Base-by-base conservation (phyloP, 2,329 filamentous ascomycete species). In the Alternaria triticina region DNA sequence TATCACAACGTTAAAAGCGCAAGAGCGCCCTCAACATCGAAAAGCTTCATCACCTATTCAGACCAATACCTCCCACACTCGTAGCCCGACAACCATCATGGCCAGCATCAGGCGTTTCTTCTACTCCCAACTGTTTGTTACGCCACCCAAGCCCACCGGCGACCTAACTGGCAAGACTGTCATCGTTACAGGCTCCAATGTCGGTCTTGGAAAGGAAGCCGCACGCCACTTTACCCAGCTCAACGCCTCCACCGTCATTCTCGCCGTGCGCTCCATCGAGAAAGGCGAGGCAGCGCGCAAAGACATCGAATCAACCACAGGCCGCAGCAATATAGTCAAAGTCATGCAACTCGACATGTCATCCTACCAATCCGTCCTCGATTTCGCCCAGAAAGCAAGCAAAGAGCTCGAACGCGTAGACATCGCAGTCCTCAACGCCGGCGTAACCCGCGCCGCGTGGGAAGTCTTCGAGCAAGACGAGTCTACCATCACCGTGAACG, bases 111-210 rank as follows among this genome's bases (percentile, higher is more conserved):
- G 22, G 23, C 50, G 50, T 6, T 82, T 83, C 67, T 61, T 84
- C 57, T 77, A 81, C 65, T 74, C 71, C 25, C 82, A 84, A 65
- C 74, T 82, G 63, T 75, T 82, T 59, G 63, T 81, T 49, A 79
- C 71, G 3, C 80, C 79, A 3, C 61, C 74, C 25, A 59, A 69
- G 6, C 72, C 81, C 50, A 68, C 68, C 13, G 57, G 54, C 23
- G 68, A 69, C 12, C 77, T 73, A 15, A 54, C 55, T 2, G 80
- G 77, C 27, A 77, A 83, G 59, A 82, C 81, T 0, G 72, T 83
- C 62, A 78, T 86, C 45, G 78, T 86, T 1, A 86, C 84, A 0
- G 84, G 84, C 45, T 79, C 82, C 3, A 86, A 86, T 58, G 73
- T 77, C 7, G 84, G 83, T 4, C 78, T 86, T 0, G 84, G 84